Conservation (phyloP, 2,329 filamentous ascomycete genomes). For the Fusarium robinianum region DNA sequence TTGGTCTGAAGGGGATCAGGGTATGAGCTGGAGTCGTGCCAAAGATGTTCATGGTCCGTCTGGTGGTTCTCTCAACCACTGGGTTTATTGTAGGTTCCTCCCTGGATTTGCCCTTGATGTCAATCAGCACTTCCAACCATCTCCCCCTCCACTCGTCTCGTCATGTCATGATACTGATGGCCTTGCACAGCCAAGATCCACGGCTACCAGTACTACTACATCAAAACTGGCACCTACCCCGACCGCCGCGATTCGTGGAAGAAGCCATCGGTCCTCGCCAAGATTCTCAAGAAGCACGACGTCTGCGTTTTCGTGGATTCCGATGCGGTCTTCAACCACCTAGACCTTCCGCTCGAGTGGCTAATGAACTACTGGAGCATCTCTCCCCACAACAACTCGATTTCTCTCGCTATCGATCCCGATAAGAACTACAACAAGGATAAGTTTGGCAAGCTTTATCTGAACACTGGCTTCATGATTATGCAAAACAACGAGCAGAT, state of each 20-base stretch:
- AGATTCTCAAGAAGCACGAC: conserved; percentile 50
- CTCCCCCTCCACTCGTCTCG: too few species aligned
- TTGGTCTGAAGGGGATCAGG: conserved; percentile 40
- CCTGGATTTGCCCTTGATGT: not conserved
- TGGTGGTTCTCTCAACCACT: conserved; percentile 50
- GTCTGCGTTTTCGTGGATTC: conserved; percentile 51
- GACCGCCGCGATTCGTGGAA: conserved; percentile 53
- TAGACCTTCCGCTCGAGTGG: conserved; percentile 53
- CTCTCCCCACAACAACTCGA: conserved; percentile 45
- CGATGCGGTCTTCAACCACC: conserved; percentile 50
- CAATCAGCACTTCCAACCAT: too few species aligned
- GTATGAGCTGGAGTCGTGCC: conserved; percentile 45
- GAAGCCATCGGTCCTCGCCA: conserved; percentile 48
- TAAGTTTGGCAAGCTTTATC: conserved; percentile 46
- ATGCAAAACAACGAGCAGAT: conserved; percentile 56
- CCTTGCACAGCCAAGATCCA: conserved; percentile 47
- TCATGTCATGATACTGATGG: conserved; percentile 23
- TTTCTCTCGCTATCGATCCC: conserved; percentile 49
- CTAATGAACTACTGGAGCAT: conserved; percentile 53
- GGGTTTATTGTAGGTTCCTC: conserved; percentile 46
- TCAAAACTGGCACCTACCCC: conserved; percentile 44
- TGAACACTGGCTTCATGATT: conserved; percentile 59
- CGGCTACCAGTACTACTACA: conserved; percentile 53
- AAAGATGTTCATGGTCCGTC: conserved; percentile 44
- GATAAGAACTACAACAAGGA: conserved; percentile 46